A percentile compares a stretch with the other conserved stretches of the same genome.
phyloP scores from a whole-genome alignment of 2,329 filamentous ascomycete genomes.

The Didymella glomerata region DNA sequence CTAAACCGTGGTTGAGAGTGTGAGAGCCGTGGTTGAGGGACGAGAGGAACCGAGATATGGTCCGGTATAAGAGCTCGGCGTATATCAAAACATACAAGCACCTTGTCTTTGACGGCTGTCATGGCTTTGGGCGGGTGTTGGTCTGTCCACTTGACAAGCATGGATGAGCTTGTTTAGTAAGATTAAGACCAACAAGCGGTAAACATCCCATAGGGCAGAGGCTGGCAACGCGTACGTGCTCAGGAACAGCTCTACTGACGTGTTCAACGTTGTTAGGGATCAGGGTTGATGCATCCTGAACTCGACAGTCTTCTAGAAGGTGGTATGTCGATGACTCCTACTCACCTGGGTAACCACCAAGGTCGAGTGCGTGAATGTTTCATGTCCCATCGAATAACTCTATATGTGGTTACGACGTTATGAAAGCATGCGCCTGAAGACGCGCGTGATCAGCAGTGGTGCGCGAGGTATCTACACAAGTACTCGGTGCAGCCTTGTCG shows the following conservation, averaged over 20 bases:
- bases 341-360: not conserved
- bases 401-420: not conserved
- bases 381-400: not conserved
- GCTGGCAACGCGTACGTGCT: not conserved
- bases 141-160: constrained; percentile 7
- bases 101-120: constrained; percentile 6
- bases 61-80: not conserved
- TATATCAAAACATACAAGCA: constrained; percentile 5
- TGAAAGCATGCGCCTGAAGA: not conserved
- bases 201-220: constrained; percentile 3
- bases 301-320: not conserved
- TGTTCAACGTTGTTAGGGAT: not conserved
- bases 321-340: not conserved
- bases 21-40: not conserved
- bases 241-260: not conserved
- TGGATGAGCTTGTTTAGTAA: constrained; percentile 15
- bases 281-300: not conserved
- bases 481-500: not conserved
- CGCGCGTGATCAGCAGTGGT: not conserved
- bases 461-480: not conserved
- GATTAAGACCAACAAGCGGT: constrained; percentile 1
- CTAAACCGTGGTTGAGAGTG: constrained; percentile 2
- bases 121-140: constrained; percentile 7
- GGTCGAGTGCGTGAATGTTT: not conserved
- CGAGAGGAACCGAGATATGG: not conserved